phyloP scores from a whole-genome alignment of 2,329 filamentous ascomycete species.

The Penicillium sclerotigenum region DNA sequence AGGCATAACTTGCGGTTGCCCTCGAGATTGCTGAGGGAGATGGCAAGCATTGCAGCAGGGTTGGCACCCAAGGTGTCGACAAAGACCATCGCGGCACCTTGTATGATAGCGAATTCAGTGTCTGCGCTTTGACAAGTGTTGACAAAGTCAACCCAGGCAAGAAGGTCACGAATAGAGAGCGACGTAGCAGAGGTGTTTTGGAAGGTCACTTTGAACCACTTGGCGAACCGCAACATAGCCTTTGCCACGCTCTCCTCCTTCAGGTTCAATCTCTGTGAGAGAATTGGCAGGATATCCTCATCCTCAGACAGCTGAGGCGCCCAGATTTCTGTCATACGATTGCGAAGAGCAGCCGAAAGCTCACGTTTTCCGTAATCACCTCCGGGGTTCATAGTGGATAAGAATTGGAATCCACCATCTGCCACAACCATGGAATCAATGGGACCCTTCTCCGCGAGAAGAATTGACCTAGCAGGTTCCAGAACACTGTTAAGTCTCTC shows the following conservation, averaged over 20 bases:
- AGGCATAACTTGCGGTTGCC: conserved; percentile 72
- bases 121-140: conserved; percentile 61
- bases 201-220: conserved; percentile 84
- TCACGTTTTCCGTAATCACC: conserved; percentile 98
- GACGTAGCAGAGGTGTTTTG: conserved; percentile 71
- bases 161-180: conserved; percentile 86
- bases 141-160: conserved; percentile 91
- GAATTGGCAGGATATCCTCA: conserved; percentile 84
- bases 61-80: conserved; percentile 95
- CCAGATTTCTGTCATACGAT: conserved; percentile 99
- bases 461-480: conserved; percentile 77
- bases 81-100: conserved; percentile 93
- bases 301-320: conserved; percentile 81
- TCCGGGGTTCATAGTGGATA: conserved; percentile 98
- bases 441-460: conserved; percentile 91
- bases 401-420: conserved; percentile 80
- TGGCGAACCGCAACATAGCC: conserved; percentile 78
- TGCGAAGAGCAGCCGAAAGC: conserved; percentile 87
- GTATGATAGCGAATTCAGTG: conserved; percentile 57
- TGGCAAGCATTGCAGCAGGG: conserved; percentile 78
- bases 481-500: conserved; percentile 96
- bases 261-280: conserved; percentile 67
- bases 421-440: conserved; percentile 77
- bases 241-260: conserved; percentile 58
- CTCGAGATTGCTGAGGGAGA: conserved; percentile 65